Percentiles rank a stretch among this genome's conserved stretches.
Conservation (phyloP, 805 yeast species). For the Ogataea polymorpha region DNA sequence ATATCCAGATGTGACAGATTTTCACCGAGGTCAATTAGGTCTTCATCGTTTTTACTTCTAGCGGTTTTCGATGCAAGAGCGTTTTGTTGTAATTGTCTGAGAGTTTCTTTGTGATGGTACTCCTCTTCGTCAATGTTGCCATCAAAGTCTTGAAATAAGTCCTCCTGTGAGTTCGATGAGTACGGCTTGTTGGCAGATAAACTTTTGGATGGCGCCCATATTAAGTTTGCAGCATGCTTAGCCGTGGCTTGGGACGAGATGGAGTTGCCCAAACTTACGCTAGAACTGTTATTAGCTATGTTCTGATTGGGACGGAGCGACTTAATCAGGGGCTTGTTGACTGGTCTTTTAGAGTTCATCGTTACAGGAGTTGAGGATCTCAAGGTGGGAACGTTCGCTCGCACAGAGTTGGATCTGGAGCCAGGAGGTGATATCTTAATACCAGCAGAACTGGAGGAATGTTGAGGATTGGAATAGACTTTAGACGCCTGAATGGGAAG, state of each 20-base stretch:
- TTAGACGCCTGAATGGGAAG: conserved; percentile 9
- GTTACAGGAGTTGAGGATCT: conserved; percentile 30
- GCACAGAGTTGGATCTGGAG: conserved; percentile 14
- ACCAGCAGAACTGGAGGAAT: not conserved
- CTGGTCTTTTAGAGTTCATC: conserved; percentile 25
- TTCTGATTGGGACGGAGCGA: conserved; percentile 17
- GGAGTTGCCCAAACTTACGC: conserved; percentile 1
- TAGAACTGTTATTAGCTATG: conserved; percentile 2
- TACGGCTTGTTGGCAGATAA: conserved; percentile 26
- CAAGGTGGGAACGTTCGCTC: conserved; percentile 26
- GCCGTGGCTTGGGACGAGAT: conserved; percentile 23
- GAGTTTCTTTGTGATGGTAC: conserved; percentile 26
- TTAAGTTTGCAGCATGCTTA: conserved; percentile 35
- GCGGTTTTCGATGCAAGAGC: conserved; percentile 21
- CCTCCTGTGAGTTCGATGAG: conserved; percentile 22
- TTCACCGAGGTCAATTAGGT: conserved; percentile 14
- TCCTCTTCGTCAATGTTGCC: conserved; percentile 23
- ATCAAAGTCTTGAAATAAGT: conserved; percentile 29
- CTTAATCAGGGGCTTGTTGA: conserved; percentile 22
- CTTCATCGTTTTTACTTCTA: conserved; percentile 18
- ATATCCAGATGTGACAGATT: conserved; percentile 14
- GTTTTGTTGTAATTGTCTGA: conserved; percentile 26
- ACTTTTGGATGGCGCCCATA: conserved; percentile 37
- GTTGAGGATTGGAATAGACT: conserved; percentile 5
- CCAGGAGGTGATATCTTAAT: conserved; percentile 11